Base-by-base conservation (phyloP, 2,329 filamentous ascomycete genomes). In the Penicillium sp. region DNA sequence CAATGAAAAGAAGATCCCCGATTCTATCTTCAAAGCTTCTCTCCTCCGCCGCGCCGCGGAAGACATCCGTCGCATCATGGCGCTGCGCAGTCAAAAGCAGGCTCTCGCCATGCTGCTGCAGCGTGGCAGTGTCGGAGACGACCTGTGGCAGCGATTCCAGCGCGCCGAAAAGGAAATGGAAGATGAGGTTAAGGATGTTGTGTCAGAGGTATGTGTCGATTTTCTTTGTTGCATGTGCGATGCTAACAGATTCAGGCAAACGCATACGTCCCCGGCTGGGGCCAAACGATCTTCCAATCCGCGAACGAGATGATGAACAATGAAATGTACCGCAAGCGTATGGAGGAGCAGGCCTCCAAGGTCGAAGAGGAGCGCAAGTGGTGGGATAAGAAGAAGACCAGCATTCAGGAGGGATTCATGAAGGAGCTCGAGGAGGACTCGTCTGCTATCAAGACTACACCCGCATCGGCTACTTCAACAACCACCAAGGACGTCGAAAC, bases 81-180 rank as follows among this genome's bases (percentile, higher is more conserved):
- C 94, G 72, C 85, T 99, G 68, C 86, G 93, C 68, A 88, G 84
- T 53, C 88, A 91, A 64, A 99, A 97, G 79, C 89, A 90, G 66
- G 91, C 94, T 7, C 85, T 96, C 68, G 88, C 88, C 69, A 83
- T 87, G 22, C 78, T 99, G 62, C 76, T 97, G 65, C 91, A 96
- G 75, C 83, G 91, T 59, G 94, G 94, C 45, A 96, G 91, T 68
- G 92, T 99, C 1, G 93, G 94, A 13, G 94, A 99, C 72, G 94
- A 99, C 73, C 76, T 99, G 63, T 96, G 92, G 89, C 90, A 97
- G 79, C 83, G 93, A 38, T 96, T 97, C 74, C 77, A 87, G 75
- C 84, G 91, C 47, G 94, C 93, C 0, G 94, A 99, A 83, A 92
- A 95, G 79, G 94, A 99, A 77, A 95, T 97, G 81, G 92, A 99